These are phyloP conservation scores for Colletotrichum caudatum DNA, from an alignment of 2,329 filamentous ascomycete species.

Conservation along the genomic window DNA sequence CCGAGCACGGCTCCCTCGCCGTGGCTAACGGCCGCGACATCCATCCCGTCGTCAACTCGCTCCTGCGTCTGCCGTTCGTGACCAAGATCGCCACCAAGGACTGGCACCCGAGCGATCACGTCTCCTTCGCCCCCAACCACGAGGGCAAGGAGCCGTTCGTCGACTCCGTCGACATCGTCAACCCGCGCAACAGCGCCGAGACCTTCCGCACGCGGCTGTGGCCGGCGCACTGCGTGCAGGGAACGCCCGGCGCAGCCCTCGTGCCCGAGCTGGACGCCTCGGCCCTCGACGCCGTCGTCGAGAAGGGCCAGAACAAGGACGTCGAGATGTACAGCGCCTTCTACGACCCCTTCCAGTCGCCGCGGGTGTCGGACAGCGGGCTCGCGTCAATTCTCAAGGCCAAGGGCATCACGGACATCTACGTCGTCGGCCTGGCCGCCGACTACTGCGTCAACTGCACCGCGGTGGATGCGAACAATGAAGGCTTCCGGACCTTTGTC, in stretches of 20 bases:
- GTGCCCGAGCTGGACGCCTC: constrained; percentile 75
- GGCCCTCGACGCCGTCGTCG: constrained; percentile 74
- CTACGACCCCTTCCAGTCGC: constrained; percentile 78
- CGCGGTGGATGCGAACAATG: constrained; percentile 79
- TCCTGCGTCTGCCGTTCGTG: constrained; percentile 78
- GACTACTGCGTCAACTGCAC: constrained; percentile 92
- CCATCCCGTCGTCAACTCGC: constrained; percentile 76
- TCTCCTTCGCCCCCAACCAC: constrained; percentile 92
- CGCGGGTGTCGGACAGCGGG: constrained; percentile 71
- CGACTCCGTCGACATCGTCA: constrained; percentile 72
- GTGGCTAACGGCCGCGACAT: constrained; percentile 81
- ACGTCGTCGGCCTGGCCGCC: constrained; percentile 84
- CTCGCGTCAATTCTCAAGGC: constrained; percentile 69
- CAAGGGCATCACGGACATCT: constrained; percentile 79
- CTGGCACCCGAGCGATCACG: constrained; percentile 85
- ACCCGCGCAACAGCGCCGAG: constrained; percentile 73
- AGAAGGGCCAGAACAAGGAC: constrained; percentile 80
- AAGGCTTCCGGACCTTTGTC: constrained; percentile 82
- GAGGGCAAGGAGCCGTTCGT: constrained; percentile 74
- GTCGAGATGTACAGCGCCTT: constrained; percentile 98
- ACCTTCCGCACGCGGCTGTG: constrained; percentile 79
- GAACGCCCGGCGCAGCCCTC: constrained; percentile 77
- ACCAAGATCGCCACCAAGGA: constrained; percentile 90
- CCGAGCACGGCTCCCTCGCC: constrained; percentile 83
- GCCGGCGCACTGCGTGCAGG: constrained; percentile 90